Evolutionary conservation across 768 basidiomycete species (phyloP), one percentile per base, ranked within the genome.

Genomic region (Boletellus ananas): DNA sequence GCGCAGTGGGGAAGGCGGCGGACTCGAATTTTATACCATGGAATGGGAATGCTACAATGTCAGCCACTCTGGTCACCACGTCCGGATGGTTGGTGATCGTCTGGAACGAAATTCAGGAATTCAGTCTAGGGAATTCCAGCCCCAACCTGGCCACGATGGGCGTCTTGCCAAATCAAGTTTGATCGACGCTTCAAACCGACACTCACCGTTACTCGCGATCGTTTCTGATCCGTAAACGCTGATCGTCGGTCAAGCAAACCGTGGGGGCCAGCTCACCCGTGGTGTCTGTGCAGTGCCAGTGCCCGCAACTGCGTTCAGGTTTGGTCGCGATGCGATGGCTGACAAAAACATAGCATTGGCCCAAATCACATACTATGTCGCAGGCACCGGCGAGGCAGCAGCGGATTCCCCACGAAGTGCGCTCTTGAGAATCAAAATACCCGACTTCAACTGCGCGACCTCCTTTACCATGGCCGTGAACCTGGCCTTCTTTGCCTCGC

Each of bases 401-500:
- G 56, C 56, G 49, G 67, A 60, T 21, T 59, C 68, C 38, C 64
- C 68, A 12, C 66, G 67, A 45, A 62, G 73, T 25, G 68, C 70
- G 56, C 69, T 73, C 57, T 80, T 73, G 62, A 88, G 67, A 16
- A 81, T 73, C 44, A 91, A 70, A 25, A 81, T 72, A 34, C 84
- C 84, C 38, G 76, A 77, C 71, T 81, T 85, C 67, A 90, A 64
- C 64, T 79, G 74, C 17, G 89, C 90, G 39, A 90, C 82, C 67
- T 90, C 83, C 72, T 86, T 84, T 40, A 92, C 84, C 67, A 92
- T 75, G 10, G 74, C 77, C n/a, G 88, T 86, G 62, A 92, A 90
- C 66, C 77, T 81, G 42, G 67, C 62, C 76, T 90, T 90, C 74
- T 83, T 85, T 56, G 75, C 78, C 42, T 76, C 76, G 59, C 83